Conservation (phyloP, 495 filamentous ascomycete species). For the Xanthoparmelia taractica region DNA sequence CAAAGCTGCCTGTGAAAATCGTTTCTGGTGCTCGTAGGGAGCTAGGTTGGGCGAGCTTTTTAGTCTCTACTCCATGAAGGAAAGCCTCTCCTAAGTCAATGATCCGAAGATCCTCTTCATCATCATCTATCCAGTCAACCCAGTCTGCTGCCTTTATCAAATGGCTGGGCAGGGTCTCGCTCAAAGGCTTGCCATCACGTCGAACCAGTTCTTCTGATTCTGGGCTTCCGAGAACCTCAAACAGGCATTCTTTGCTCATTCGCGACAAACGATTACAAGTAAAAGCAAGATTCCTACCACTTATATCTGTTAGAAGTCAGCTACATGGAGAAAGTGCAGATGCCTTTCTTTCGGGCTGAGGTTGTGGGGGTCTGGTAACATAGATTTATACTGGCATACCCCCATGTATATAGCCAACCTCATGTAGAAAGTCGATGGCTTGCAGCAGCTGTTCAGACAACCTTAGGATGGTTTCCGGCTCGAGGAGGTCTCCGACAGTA, state of each 20-base stretch:
- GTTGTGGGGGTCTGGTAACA: not conserved
- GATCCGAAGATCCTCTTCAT: constrained; percentile 36
- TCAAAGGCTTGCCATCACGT: constrained; percentile 30
- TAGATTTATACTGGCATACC: no score
- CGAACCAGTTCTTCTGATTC: constrained; percentile 32
- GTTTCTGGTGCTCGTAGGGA: constrained; percentile 37
- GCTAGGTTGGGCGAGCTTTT: constrained; percentile 33
- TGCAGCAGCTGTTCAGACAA: constrained; percentile 30
- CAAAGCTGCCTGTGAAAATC: constrained; percentile 35
- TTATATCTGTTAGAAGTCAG: constrained; percentile 1
- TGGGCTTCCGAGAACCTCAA: constrained; percentile 34
- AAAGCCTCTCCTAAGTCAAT: constrained; percentile 43
- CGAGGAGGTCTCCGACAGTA: constrained; percentile 22
- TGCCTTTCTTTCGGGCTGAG: no score
- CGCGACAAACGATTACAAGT: constrained; percentile 17
- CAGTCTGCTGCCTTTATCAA: constrained; percentile 33
- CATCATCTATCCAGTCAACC: constrained; percentile 33
- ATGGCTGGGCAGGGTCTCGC: constrained; percentile 33
- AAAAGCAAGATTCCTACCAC: constrained; percentile 5
- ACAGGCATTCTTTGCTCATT: constrained; percentile 28
- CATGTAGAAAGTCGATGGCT: constrained; percentile 30
- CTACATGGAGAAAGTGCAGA: not conserved
- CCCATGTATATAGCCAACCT: constrained; percentile 36
- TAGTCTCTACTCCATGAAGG: constrained; percentile 23
- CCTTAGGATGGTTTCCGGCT: constrained; percentile 23